These are phyloP conservation scores for Auriscalpium orientale DNA, from an alignment of 768 basidiomycete species.

Conservation along the genomic window DNA sequence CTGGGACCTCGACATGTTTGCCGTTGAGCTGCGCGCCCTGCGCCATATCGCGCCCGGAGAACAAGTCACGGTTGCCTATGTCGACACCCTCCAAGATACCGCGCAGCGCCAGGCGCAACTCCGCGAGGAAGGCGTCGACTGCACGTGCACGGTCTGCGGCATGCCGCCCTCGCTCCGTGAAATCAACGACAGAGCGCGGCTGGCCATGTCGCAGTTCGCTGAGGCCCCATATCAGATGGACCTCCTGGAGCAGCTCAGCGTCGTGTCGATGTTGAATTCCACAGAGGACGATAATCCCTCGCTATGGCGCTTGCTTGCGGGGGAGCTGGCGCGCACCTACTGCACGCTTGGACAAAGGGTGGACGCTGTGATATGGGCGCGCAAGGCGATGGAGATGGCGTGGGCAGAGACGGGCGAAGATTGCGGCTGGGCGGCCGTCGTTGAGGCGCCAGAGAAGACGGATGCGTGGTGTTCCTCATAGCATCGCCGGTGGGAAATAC, in stretches of 20 bases:
- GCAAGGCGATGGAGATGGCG: slow-evolving; percentile 4
- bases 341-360: slow-evolving; percentile 1
- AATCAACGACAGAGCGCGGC: slow-evolving; percentile 8
- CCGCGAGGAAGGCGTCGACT: slow-evolving; percentile 24
- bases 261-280: not conserved
- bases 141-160: slow-evolving; percentile 28
- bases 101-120: slow-evolving; percentile 21
- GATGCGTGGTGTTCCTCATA: not conserved
- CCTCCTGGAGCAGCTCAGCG: not conserved
- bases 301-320: slow-evolving; percentile 3
- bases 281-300: slow-evolving; percentile 1
- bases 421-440: slow-evolving; percentile 10
- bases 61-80: slow-evolving; percentile 27
- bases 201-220: not conserved
- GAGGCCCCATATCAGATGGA: not conserved
- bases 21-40: slow-evolving; percentile 22
- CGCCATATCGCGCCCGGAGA: slow-evolving; percentile 26
- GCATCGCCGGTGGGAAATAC: too few species aligned
- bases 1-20: slow-evolving; percentile 25
- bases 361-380: slow-evolving; percentile 3
- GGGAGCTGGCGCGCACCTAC: not conserved
- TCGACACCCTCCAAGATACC: slow-evolving; percentile 2
- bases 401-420: slow-evolving; percentile 6
- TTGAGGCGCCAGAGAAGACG: slow-evolving; percentile 5
- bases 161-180: slow-evolving; percentile 2